Evolutionary conservation across 768 basidiomycete species (phyloP), one percentile per base, ranked within the genome.

Genomic region (Trametopsis cervina): DNA sequence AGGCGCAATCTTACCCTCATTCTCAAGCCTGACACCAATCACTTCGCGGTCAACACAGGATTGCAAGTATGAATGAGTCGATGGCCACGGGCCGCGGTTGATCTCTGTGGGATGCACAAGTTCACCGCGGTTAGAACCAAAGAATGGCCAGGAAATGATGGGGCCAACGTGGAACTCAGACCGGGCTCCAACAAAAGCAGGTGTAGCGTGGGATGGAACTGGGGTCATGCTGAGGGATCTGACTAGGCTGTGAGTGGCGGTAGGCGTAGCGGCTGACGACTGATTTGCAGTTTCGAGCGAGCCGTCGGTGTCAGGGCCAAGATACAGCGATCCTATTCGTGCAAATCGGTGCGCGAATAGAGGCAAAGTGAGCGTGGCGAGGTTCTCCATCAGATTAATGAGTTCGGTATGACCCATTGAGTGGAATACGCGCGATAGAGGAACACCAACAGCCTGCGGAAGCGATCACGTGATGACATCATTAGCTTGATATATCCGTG

Each of bases 141-240:
- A 92, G 72, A 91, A 92, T 1, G 89, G 85, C 89, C 89, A 92
- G 2, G 88, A 89, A 42, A 91, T 78, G 57, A 92, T 91, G 6
- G 85, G 84, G 3, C 89, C 89, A 38, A 90, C 71, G 42, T 82
- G 77, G 63, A 74, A 78, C 43, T 74, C 69, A 27, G 62, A 56
- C 11, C 9, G 45, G 29, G 50, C 38, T 1, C 23, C 21, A 7
- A 15, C 9, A 15, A 15, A 7, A 40, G 44, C 12, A 5, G 41
- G 15, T 11, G 40, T 10, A 15, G 25, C 36, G 24, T 13, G 39
- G 4, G 42, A 12, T 9, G 40, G 24, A 9, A 48, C 15, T 4
- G 48, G 51, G 33, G 42, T 44, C 44, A 53, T 50, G 48, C 51
- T 49, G 15, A 52, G 24, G 18, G 47, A 45, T 7, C 39, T 46